Base-by-base conservation (phyloP, 2,329 filamentous ascomycete genomes). In the Simplicillium sp. region DNA sequence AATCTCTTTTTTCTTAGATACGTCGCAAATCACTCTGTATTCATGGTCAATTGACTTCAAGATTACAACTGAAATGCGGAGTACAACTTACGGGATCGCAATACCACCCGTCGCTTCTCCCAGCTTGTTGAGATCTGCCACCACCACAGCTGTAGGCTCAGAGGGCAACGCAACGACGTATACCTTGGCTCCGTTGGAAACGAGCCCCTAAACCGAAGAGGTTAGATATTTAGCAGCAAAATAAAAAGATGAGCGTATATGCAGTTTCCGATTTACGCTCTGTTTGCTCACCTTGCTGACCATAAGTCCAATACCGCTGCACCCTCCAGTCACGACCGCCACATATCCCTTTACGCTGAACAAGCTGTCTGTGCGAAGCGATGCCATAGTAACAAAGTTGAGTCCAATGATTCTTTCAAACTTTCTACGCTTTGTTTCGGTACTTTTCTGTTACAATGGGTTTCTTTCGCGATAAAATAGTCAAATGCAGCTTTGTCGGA, bases 231-330 rank as follows among this genome's bases (percentile, higher is more conserved):
- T n/a, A n/a, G n/a, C n/a, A n/a, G n/a, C n/a, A n/a, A n/a, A n/a
- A n/a, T 20, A 7, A 37, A 9, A 36, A 12, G 37, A n/a, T 33
- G 33, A 25, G 14, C 20, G 5, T 17, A 36, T 15, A 15, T 29
- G 13, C 15, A 5, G n/a, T 28, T 14, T 40, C 11, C n/a, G 13
- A 31, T 17, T 36, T 28, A 11, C 11, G 31, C 3, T 12, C 20
- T 12, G 11, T 13, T 14, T 14, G 47, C 40, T 41, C 49, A 64
- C 67, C 46, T 60, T 64, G 36, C 58, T 55, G 34, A 70, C 69
- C 67, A 70, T 70, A 25, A 65, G 54, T 1, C 67, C 67, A 11
- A 70, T 52, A 1, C 67, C 67, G 48, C 66, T 69, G 36, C 59
- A 64, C 0, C 60, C 60, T 42, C 61, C 48, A 43, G 62, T 58